Evolutionary conservation across 1,139 yeast species (phyloP), one percentile per base, ranked within the genome.

Genomic region (Hanseniaspora gamundiae): DNA sequence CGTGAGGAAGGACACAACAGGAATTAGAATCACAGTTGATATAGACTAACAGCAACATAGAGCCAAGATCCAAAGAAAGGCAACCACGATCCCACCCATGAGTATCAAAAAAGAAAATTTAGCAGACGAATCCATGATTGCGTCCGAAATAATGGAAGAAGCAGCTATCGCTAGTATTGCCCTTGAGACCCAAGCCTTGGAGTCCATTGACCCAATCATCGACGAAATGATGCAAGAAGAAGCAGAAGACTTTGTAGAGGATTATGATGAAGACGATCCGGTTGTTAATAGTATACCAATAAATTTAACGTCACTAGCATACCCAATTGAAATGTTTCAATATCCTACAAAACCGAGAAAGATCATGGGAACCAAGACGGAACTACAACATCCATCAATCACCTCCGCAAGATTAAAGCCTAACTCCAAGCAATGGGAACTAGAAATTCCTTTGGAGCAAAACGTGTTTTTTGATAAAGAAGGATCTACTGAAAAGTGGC

Each of bases 221-320:
- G 45, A 41, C 21, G 46, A 31, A n/a, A 42, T 30, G 5, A 39
- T 42, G 19, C 17, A 38, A 14, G 48, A 46, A 19, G 49, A 39
- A 19, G 48, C 47, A 10, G 43, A 41, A 11, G 45, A 44, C n/a
- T 45, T 42, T 20, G 50, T 46, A 17, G 60, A 51, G 1, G 50
- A 47, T 16, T 55, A 54, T 10, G 62, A 55, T 20, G 73, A 68
- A 0, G 85, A 78, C 33, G 96, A 88, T 63, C 94, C 94, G 2
- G 72, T 91, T 9, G 70, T 87, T 2, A 72, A 76, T 42, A 84
- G 84, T 42, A 74, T 84, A 17, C 95, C 97, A 2, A 66, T 43
- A 11, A 73, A 68, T 48, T 50, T 72, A 38, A 62, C 71, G 9
- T 55, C 63, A 38, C 46, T 54, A 38, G 50, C 55, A 41, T 50